Evolutionary conservation across 208 protist genomes (phyloP).

Genomic region (Perkinsela sp.): DNA sequence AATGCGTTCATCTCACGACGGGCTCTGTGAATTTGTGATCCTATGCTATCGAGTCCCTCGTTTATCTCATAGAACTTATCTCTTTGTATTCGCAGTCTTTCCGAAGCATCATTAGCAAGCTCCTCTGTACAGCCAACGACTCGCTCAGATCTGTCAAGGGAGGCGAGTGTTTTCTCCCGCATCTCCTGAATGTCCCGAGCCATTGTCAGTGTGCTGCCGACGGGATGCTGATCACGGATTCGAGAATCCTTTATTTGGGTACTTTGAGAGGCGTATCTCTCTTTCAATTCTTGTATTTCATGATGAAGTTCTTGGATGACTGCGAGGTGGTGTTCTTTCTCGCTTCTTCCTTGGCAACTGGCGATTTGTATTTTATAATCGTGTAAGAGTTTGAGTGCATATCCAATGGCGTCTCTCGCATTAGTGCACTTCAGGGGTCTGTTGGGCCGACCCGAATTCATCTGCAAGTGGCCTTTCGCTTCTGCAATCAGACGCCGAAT

Average conservation of each 20-base stretch:
- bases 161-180: constrained; percentile 20
- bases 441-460: not conserved
- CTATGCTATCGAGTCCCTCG: constrained; percentile 13
- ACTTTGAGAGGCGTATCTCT: not conserved
- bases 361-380: not conserved
- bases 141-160: constrained; percentile 20
- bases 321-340: not conserved
- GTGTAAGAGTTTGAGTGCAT: not conserved
- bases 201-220: constrained; percentile 10
- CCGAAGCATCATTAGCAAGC: constrained; percentile 16
- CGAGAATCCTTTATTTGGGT: too few species aligned
- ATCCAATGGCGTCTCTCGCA: not conserved
- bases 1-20: constrained; percentile 18
- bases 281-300: not conserved
- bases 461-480: not conserved
- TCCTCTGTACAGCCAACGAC: constrained; percentile 29
- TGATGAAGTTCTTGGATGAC: not conserved
- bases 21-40: constrained; percentile 11
- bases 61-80: constrained; percentile 35
- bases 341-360: not conserved
- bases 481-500: not conserved
- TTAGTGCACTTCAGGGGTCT: not conserved
- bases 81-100: constrained; percentile 22
- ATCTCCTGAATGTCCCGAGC: constrained; percentile 13
- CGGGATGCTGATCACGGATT: too few species aligned